Evolutionary conservation across 2,329 filamentous ascomycete species (phyloP), one percentile per base, ranked within the genome.

Genomic region (Monosporascus cannonballus): DNA sequence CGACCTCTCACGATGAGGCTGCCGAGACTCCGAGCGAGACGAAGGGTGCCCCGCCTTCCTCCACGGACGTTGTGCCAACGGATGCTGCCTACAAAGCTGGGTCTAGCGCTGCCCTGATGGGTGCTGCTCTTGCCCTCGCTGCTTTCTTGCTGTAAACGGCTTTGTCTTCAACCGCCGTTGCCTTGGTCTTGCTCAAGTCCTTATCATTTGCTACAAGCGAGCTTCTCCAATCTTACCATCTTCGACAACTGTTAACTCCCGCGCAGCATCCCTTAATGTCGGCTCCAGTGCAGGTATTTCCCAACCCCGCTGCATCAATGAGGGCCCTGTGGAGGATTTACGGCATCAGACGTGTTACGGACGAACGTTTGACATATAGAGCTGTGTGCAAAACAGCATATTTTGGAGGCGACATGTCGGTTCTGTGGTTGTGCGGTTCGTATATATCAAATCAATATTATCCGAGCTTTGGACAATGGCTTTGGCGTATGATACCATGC

Each of bases 111-210:
- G 27, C 41, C 6, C 22, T 45, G 14, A 45, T 51, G 50, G 42
- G 42, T 9, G 50, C 50, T 51, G 50, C 25, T 47, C 50, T 51
- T 8, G 30, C 30, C 30, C 15, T 51, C 18, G 30, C 34, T 37
- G 50, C 38, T 30, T 34, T 50, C 20, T 27, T 30, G 15, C 34
- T 50, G 38, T 50, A 50, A 30, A 47, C 22, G 44, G 44, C 50
- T 50, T 53, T 58, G 5, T 48, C 50, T 38, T 44, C 58, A 22
- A 51, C 53, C 25, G 45, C 51, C 49, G 39, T 53, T 27, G 46
- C 30, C 22, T 42, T 42, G 20, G 39, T 14, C n/a, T 20, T 20
- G 14, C 39, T 34, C 30, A 14, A 34, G 9, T 2, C 30, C 4
- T 34, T 34, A 34, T 34, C 11, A 34, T 34, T 14, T 34, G 30